Base-by-base conservation (phyloP, 176 grass and related monocot genomes). In the Cocos nucifera region DNA sequence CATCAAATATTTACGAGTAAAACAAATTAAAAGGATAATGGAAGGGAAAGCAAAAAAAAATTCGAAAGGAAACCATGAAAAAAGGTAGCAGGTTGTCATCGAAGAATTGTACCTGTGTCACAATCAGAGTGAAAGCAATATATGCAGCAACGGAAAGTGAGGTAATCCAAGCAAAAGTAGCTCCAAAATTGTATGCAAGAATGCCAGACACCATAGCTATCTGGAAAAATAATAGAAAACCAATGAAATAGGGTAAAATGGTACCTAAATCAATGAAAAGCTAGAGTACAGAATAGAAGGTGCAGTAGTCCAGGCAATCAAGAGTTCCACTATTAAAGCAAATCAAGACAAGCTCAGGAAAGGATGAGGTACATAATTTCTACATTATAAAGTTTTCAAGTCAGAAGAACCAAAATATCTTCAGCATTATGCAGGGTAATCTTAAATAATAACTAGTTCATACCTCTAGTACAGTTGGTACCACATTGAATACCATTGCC, bases 141-240 rank as follows among this genome's bases (percentile, higher is more conserved):
- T 97, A 97, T 57, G 87, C 59, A 68, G 87, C 87, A 75, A 97
- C 92, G 54, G 92, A 97, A 77, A 83, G 57, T 75, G 92, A 97
- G 59, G 93, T 97, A 69, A 97, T 97, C 93, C 93, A 97, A 91
- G 84, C 87, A 83, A 97, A 97, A 76, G 73, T 76, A 59, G 93
- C 75, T 69, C 93, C 93, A 78, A 88, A 97, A 23, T 76, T 82
- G 81, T 97, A 97, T 2, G 93, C 93, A 59, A 97, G 93, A 76
- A 97, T 91, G 63, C 86, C 59, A 72, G 93, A 97, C 51, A 97
- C 93, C 93, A 97, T 88, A 22, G 61, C 81, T 51, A 97, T 97
- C 93, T 97, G 75, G 58, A 75, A 78, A 65, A 82, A 70, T 15
- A 64, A 51, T 72, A 24, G 32, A 56, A 67, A 67, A 67, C 10